Conservation (phyloP, 768 basidiomycete species). For the Chiua virens region DNA sequence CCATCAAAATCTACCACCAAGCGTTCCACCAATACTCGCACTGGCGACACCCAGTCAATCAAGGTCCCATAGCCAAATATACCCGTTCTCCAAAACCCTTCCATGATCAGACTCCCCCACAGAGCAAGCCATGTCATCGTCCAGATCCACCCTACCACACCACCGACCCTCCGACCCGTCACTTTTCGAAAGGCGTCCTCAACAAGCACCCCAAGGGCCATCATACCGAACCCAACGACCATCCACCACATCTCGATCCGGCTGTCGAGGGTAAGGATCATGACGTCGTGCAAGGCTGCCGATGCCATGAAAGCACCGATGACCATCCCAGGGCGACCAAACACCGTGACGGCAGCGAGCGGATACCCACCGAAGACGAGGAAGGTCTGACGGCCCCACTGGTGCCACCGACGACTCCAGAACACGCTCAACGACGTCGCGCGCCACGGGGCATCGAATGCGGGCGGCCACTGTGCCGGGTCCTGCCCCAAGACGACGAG, state of each 20-base stretch:
- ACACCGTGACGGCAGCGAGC: constrained; percentile 39
- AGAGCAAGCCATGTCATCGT: too few relatives aligned
- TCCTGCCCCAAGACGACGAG: too few relatives aligned
- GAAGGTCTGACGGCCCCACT: constrained; percentile 34
- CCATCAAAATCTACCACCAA: too few relatives aligned
- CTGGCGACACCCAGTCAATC: background rate
- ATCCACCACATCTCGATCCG: constrained; percentile 42
- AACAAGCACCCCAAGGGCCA: constrained; percentile 48
- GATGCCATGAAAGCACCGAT: too few relatives aligned
- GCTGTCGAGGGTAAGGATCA: constrained; percentile 49
- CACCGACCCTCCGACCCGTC: too few relatives aligned
- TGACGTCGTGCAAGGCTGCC: constrained; percentile 58
- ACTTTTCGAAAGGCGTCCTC: constrained; percentile 36
- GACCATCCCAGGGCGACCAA: too few relatives aligned
- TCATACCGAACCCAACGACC: constrained; percentile 53
- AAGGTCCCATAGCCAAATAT: constrained; percentile 6
- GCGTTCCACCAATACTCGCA: constrained; percentile 10
- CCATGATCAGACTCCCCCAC: too few relatives aligned
- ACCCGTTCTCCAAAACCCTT: too few relatives aligned
- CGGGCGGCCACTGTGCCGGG: too few relatives aligned
- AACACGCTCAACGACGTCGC: too few relatives aligned
- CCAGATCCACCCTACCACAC: too few relatives aligned
- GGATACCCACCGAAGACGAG: constrained; percentile 31
- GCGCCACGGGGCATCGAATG: too few relatives aligned
- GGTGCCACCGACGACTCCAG: constrained; percentile 44